phyloP scores from a whole-genome alignment of 202 grass and related monocot species.

The Zoysia matrella region DNA sequence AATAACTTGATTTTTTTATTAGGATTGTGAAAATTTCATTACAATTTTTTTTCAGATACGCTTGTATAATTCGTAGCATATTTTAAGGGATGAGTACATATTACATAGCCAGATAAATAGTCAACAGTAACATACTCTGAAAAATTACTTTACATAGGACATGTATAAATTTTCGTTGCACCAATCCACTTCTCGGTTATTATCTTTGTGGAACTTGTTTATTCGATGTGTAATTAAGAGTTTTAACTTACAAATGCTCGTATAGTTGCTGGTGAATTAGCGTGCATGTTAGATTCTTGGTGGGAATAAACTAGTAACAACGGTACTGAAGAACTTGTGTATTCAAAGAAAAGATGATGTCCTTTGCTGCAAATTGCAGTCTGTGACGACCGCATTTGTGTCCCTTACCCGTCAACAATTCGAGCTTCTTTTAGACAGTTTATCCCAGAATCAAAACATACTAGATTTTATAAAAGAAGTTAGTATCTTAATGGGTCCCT shows the following conservation, averaged over 20 bases:
- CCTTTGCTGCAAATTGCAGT: constrained; percentile 58
- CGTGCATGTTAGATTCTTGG: constrained; percentile 45
- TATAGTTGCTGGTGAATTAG: constrained; percentile 9
- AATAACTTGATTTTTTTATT: constrained; percentile 17
- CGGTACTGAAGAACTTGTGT: constrained; percentile 36
- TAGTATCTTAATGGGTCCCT: constrained; percentile 52
- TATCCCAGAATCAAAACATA: constrained; percentile 48
- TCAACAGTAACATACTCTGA: neutral
- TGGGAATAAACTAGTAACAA: constrained; percentile 43
- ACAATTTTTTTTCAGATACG: neutral
- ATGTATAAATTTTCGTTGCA: constrained; percentile 20
- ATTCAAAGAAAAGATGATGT: constrained; percentile 57
- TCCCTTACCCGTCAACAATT: constrained; percentile 45
- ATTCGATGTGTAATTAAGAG: neutral
- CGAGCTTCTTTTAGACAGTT: constrained; percentile 56
- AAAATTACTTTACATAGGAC: neutral
- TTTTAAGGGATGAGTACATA: neutral
- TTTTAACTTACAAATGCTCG: constrained; percentile 23
- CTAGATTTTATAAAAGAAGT: constrained; percentile 44
- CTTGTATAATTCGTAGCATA: neutral
- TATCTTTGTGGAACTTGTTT: constrained; percentile 22
- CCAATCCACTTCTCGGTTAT: neutral
- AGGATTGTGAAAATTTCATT: neutral
- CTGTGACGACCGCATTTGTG: constrained; percentile 48
- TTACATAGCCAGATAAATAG: neutral